Evolutionary conservation across 176 grass and related monocot genomes (phyloP), one percentile per base, ranked within the genome.

Genomic region (Saccharum spontaneum): DNA sequence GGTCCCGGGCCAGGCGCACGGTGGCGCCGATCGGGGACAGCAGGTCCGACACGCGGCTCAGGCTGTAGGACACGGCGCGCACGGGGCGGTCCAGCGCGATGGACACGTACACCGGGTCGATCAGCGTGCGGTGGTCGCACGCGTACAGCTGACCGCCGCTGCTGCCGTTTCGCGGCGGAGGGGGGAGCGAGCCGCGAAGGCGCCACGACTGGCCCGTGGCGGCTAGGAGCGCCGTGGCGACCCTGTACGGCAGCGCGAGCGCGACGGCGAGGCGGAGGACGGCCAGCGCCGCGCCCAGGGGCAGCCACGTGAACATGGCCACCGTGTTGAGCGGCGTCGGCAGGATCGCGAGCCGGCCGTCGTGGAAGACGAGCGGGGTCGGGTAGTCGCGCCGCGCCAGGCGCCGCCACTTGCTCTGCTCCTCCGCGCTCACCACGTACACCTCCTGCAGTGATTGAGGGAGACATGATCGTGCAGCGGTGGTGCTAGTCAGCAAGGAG

Each of bases 101-200:
- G 23, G 94, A 94, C 26, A 97, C 77, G 86, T 97, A 97, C 55
- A 94, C 73, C 2, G 94, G 94, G 57, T 97, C 92, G 63, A 97
- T 49, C 8, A 97, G 92, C 46, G 90, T 97, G 28, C 92, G 90
- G 89, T 97, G 94, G 82, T 97, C 92, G 92, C 92, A 97, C 26
- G 92, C 90, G 82, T 92, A 94, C 16, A 97, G 84, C 28, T 83
- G 66, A 1, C 76, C 76, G 8, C 5, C 7, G 50, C 2, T 16
- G 26, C 16, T 23, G 86, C 20, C 18, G 10, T 16, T 38, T 59
- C 9, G 10, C 49, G 62, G 64, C 1, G 83, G 7, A 20, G 55
- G 10, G 0, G 22, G 79, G 3, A 4, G 36, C 0, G 55, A 3
- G 31, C 83, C 76, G 20, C 71, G 41, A 22, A 91, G 91, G 54